Conservation (phyloP, 495 filamentous ascomycete species). For the Hypoxylon lenormandii region DNA sequence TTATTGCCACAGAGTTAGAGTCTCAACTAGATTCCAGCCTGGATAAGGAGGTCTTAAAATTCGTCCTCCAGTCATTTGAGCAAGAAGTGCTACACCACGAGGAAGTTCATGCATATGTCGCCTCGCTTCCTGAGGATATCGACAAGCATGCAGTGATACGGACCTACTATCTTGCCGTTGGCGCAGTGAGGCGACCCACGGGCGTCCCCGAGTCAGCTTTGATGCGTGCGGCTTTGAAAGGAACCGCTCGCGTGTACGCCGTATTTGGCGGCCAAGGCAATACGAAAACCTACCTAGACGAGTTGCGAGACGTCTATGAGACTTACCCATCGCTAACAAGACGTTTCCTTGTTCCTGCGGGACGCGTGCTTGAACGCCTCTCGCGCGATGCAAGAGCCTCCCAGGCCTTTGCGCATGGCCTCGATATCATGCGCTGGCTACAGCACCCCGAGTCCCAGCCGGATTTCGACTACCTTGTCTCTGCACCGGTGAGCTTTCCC, state of each 20-base stretch:
- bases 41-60: slow-evolving; percentile 78
- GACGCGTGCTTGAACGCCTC: slow-evolving; percentile 74
- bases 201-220: slow-evolving; percentile 84
- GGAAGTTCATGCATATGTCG: slow-evolving; percentile 83
- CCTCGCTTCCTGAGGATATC: slow-evolving; percentile 73
- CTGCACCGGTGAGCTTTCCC: slow-evolving; percentile 89
- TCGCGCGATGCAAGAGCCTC: slow-evolving; percentile 80
- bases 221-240: slow-evolving; percentile 78
- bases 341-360: slow-evolving; percentile 75
- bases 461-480: slow-evolving; percentile 94
- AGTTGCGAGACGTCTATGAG: slow-evolving; percentile 80
- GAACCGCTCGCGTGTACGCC: slow-evolving; percentile 76
- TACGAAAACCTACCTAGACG: slow-evolving; percentile 91
- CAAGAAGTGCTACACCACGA: slow-evolving; percentile 82
- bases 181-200: slow-evolving; percentile 74
- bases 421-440: slow-evolving; percentile 86
- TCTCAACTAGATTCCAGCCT: slow-evolving; percentile 79
- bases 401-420: slow-evolving; percentile 85
- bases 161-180: slow-evolving; percentile 82
- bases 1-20: slow-evolving; percentile 78
- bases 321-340: slow-evolving; percentile 83
- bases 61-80: slow-evolving; percentile 84
- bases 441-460: slow-evolving; percentile 80
- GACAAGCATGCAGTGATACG: slow-evolving; percentile 81
- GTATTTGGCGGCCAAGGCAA: slow-evolving; percentile 90